phyloP scores from a whole-genome alignment of 768 basidiomycete species.

The Amyloporia xantha region DNA sequence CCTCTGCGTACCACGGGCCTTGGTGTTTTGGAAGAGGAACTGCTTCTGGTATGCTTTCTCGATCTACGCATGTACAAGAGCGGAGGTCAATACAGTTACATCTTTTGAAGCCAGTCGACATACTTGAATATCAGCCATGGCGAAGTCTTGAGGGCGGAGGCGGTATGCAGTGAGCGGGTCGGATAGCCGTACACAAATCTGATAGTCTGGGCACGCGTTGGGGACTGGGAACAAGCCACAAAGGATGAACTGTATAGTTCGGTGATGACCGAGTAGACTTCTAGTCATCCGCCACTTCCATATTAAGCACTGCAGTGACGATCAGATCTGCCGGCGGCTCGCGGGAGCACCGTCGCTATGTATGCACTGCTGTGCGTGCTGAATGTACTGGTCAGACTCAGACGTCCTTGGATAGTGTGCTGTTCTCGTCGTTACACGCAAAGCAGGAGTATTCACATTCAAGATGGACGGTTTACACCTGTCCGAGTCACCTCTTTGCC shows the following conservation, averaged over 20 bases:
- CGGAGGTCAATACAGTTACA: conserved; percentile 8
- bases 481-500: too few relatives aligned
- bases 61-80: conserved; percentile 43
- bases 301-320: too few relatives aligned
- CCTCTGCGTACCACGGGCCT: conserved; percentile 72
- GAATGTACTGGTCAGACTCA: too few relatives aligned
- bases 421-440: too few relatives aligned
- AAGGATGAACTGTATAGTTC: conserved; percentile 34
- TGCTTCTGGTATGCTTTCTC: conserved; percentile 99
- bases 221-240: conserved; percentile 32
- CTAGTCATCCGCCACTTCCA: conserved; percentile 4
- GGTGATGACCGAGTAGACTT: conserved; percentile 27
- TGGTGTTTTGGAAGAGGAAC: conserved; percentile 95
- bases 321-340: too few relatives aligned
- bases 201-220: conserved; percentile 10
- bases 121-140: conserved; percentile 36
- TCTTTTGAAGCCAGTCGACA: background rate
- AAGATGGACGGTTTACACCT: too few relatives aligned
- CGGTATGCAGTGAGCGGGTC: conserved; percentile 13
- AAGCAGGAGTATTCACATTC: too few relatives aligned
- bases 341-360: too few relatives aligned
- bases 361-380: too few relatives aligned
- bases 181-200: conserved; percentile 6
- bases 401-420: too few relatives aligned
- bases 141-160: conserved; percentile 25